phyloP scores from a whole-genome alignment of 73 alveolate genomes.

The Paramecium sexaurelia region DNA sequence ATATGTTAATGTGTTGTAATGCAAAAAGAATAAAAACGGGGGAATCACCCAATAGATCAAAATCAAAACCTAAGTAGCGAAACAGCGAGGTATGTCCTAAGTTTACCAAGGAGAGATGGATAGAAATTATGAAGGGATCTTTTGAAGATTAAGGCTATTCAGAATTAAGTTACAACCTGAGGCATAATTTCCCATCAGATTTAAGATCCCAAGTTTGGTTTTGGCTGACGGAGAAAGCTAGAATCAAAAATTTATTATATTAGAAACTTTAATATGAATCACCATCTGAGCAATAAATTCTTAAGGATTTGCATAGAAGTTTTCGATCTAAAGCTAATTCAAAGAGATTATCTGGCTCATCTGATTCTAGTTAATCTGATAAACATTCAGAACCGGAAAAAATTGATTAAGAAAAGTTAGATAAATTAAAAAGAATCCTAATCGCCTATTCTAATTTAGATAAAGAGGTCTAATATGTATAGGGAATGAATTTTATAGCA shows the following conservation, averaged over 20 bases:
- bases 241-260: conserved; percentile 3
- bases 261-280: not conserved
- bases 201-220: conserved; percentile 51
- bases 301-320: conserved; percentile 24
- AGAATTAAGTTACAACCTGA: conserved; percentile 46
- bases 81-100: not conserved
- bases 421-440: conserved; percentile 8
- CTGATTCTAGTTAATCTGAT: not conserved
- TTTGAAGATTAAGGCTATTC: not conserved
- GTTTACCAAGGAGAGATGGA: not conserved
- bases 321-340: not conserved
- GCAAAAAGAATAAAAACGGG: not conserved
- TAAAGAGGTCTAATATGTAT: conserved; percentile 36
- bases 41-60: not conserved
- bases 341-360: not conserved
- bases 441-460: conserved; percentile 60
- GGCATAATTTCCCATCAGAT: conserved; percentile 55
- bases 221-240: conserved; percentile 28
- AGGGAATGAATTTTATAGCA: conserved; percentile 65
- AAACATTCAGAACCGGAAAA: not conserved
- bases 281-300: not conserved
- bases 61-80: not conserved
- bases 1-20: conserved; percentile 28
- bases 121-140: conserved; percentile 1
- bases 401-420: not conserved